Evolutionary conservation across 1,139 yeast genomes (phyloP).

Genomic region (Protomyces pachydermus): DNA sequence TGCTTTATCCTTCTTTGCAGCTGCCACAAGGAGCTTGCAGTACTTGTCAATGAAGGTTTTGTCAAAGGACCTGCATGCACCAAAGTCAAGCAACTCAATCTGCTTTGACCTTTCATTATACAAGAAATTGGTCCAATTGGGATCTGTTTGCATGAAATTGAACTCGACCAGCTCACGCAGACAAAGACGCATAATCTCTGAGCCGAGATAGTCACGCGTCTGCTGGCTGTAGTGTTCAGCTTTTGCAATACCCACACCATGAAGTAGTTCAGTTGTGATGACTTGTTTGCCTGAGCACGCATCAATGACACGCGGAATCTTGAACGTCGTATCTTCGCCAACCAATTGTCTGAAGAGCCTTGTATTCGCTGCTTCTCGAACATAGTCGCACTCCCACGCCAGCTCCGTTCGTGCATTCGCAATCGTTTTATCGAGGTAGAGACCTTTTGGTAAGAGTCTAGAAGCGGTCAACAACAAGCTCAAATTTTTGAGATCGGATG

Average conservation of each 20-base stretch:
- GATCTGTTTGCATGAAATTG: constrained; percentile 96
- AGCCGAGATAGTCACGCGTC: constrained; percentile 48
- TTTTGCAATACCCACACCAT: constrained; percentile 76
- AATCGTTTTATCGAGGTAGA: constrained; percentile 84
- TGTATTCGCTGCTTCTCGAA: constrained; percentile 79
- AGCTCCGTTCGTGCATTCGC: constrained; percentile 90
- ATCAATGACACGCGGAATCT: constrained; percentile 75
- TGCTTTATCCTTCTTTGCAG: constrained; percentile 63
- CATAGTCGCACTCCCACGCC: constrained; percentile 96
- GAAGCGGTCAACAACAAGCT: constrained; percentile 80
- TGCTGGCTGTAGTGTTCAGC: constrained; percentile 62
- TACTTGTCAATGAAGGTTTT: constrained; percentile 66
- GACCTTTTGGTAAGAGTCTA: constrained; percentile 79
- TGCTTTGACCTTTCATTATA: constrained; percentile 50
- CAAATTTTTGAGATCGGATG: constrained; percentile 83
- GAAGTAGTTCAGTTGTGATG: constrained; percentile 83
- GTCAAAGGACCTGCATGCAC: constrained; percentile 81
- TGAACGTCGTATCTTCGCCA: constrained; percentile 63
- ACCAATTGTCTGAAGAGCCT: constrained; percentile 61
- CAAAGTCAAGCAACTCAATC: constrained; percentile 86
- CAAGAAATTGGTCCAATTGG: constrained; percentile 97
- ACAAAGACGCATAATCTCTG: constrained; percentile 80
- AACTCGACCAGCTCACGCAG: constrained; percentile 76
- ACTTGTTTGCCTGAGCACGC: constrained; percentile 76
- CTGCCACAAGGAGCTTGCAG: constrained; percentile 67